These are phyloP conservation scores for Zasmidium angulare DNA, from an alignment of 2,329 filamentous ascomycete genomes.

Conservation along the genomic window DNA sequence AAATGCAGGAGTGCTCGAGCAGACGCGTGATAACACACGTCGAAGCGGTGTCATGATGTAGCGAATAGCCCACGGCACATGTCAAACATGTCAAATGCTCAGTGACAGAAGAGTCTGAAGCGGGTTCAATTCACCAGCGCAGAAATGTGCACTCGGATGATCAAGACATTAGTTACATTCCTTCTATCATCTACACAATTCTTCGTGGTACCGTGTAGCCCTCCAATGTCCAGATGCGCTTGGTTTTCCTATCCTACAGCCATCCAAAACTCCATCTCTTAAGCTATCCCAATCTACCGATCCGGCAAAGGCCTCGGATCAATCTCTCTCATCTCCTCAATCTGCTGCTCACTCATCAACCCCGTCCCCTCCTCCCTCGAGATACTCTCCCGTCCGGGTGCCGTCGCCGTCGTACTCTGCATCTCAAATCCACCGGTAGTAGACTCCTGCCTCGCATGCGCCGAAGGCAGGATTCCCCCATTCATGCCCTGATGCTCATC, in stretches of 20 bases:
- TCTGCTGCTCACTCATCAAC: background rate
- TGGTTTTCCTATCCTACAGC: background rate
- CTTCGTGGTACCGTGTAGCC: background rate
- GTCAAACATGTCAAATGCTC: too few relatives aligned
- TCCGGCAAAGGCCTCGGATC: background rate
- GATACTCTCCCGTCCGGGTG: background rate
- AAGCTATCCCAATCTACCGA: background rate
- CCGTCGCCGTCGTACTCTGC: background rate
- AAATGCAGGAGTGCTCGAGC: too few relatives aligned
- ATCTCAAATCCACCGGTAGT: background rate
- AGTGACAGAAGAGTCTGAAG: too few relatives aligned
- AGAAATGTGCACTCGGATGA: too few relatives aligned
- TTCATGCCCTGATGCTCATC: background rate
- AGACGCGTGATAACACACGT: too few relatives aligned
- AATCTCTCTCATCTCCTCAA: background rate
- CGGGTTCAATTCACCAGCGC: too few relatives aligned
- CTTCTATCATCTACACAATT: too few relatives aligned
- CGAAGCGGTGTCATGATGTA: too few relatives aligned
- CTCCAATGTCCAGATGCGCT: too few relatives aligned
- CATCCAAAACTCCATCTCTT: background rate
- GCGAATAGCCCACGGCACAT: too few relatives aligned
- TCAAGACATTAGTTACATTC: too few relatives aligned
- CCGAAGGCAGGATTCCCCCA: background rate
- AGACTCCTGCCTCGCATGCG: background rate
- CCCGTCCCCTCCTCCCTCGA: background rate